These are phyloP conservation scores for Micromonas pusilla DNA, from an alignment of 139 green algal species.

Conservation along the genomic window DNA sequence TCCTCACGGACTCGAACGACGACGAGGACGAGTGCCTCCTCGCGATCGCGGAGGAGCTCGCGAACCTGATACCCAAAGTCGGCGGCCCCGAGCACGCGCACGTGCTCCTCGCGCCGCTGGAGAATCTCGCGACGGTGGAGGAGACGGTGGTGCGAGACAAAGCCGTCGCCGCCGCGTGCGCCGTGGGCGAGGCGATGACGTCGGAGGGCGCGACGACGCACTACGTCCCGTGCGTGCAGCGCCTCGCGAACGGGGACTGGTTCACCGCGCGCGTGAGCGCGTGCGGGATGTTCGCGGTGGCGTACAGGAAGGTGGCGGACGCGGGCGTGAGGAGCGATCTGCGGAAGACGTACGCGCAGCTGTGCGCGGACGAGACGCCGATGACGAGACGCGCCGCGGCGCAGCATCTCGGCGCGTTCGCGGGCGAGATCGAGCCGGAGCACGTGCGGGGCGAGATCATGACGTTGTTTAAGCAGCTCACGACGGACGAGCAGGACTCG, in stretches of 20 bases:
- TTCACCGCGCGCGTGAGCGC: conserved; percentile 92
- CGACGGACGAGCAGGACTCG: conserved; percentile 91
- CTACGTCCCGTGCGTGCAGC: conserved; percentile 70
- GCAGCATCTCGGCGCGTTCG: conserved; percentile 78
- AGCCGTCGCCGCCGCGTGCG: conserved; percentile 77
- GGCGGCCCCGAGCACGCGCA: conserved; percentile 72
- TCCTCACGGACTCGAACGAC: conserved; percentile 89
- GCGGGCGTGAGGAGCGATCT: conserved; percentile 41
- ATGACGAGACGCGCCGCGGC: conserved; percentile 92
- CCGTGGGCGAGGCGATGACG: conserved; percentile 68
- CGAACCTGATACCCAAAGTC: conserved; percentile 85
- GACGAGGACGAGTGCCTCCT: conserved; percentile 98
- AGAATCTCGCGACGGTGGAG: conserved; percentile 86
- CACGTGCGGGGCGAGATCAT: conserved; percentile 74
- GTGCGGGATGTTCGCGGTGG: conserved; percentile 76
- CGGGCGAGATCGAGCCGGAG: conserved; percentile 65
- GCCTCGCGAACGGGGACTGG: conserved; percentile 87
- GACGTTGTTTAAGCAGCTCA: conserved; percentile 79
- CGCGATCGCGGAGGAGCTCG: conserved; percentile 93
- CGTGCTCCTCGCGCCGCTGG: conserved; percentile 80
- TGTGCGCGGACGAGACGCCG: conserved; percentile 95
- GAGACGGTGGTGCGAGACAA: conserved; percentile 97
- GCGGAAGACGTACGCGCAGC: conserved; percentile 59
- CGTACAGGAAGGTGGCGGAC: conserved; percentile 52
- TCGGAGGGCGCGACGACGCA: conserved; percentile 56